These are phyloP conservation scores for Skeletonema menzelii DNA, from an alignment of 108 stramenopile genomes.

Conservation along the genomic window DNA sequence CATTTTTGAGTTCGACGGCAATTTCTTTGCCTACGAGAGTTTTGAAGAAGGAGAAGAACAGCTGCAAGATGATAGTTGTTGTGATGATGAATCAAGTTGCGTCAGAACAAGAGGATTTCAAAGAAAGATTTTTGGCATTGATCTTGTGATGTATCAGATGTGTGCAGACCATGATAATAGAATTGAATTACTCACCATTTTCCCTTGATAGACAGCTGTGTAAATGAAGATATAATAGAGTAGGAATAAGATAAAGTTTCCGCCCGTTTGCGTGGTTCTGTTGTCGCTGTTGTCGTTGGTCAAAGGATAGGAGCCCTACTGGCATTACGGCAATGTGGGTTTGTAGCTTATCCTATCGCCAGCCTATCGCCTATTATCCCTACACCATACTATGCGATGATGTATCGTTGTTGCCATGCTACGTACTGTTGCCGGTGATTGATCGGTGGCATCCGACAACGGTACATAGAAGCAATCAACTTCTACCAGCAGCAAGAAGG, in stretches of 20 bases:
- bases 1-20: slow-evolving; percentile 99
- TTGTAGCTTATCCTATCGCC: no score
- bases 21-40: slow-evolving; percentile 99
- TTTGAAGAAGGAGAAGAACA: slow-evolving; percentile 99
- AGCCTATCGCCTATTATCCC: no score
- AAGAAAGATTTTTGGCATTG: neutral
- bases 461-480: neutral
- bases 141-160: neutral
- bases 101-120: neutral
- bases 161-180: neutral
- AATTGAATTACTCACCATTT: neutral
- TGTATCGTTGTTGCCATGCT: no score
- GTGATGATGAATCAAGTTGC: neutral
- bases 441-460: neutral
- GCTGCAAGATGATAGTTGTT: slow-evolving; percentile 46
- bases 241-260: no score
- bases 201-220: neutral
- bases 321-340: no score
- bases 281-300: no score
- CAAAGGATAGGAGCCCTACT: no score
- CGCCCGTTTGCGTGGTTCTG: no score
- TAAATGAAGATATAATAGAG: no score
- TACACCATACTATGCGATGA: no score
- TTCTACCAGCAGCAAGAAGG: neutral
- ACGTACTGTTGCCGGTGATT: no score